phyloP scores from a whole-genome alignment of 345 rosid genomes.

The Excoecaria cochinchinensis region DNA sequence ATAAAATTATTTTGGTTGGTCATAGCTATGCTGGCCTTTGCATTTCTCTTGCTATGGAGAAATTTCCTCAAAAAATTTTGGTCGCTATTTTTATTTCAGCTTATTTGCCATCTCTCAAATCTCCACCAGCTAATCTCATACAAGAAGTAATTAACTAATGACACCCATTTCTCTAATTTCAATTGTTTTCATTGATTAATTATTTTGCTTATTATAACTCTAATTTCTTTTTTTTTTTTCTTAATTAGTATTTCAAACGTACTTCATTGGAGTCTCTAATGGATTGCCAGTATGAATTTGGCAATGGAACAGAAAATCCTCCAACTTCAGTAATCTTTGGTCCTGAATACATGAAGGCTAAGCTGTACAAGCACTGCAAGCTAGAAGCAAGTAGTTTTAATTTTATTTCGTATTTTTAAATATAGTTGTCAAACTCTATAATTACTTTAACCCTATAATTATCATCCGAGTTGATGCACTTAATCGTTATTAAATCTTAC shows the following conservation, averaged over 20 bases:
- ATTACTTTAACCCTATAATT: no score
- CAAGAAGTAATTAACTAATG: background rate
- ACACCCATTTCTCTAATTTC: background rate
- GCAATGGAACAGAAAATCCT: constrained; percentile 11
- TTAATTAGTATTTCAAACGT: constrained; percentile 19
- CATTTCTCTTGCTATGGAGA: constrained; percentile 56
- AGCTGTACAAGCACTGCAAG: constrained; percentile 9
- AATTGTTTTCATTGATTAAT: no score
- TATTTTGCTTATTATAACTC: background rate
- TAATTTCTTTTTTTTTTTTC: background rate
- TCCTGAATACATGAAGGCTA: constrained; percentile 5
- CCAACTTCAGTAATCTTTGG: constrained; percentile 30
- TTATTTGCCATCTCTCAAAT: constrained; percentile 40
- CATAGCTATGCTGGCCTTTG: constrained; percentile 59
- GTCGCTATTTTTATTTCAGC: constrained; percentile 51
- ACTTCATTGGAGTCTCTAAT: background rate
- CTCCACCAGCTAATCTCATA: constrained; percentile 6
- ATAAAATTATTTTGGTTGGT: constrained; percentile 53
- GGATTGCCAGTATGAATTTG: constrained; percentile 18
- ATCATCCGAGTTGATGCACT: no score
- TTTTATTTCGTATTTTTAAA: no score
- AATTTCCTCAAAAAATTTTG: constrained; percentile 44
- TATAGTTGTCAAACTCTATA: no score
- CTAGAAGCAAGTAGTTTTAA: background rate
- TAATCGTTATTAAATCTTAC: no score